Conservation (phyloP, 768 basidiomycete genomes). For the Tephrocybe sp. region DNA sequence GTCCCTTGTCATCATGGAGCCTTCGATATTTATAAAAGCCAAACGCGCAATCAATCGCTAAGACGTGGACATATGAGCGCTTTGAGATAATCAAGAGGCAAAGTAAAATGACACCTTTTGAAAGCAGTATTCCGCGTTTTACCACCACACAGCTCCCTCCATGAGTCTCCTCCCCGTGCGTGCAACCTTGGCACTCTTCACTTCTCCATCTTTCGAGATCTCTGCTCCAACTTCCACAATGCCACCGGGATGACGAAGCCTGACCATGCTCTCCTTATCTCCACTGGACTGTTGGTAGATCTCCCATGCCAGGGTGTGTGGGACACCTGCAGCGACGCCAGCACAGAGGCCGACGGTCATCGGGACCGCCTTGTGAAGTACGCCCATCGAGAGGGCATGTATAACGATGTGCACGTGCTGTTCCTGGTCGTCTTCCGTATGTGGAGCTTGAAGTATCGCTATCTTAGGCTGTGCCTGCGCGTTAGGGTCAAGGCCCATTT, state of each 20-base stretch:
- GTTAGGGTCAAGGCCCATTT: constrained; percentile 64
- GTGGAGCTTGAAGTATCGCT: constrained; percentile 48
- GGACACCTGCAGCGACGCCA: constrained; percentile 59
- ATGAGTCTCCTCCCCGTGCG: constrained; percentile 72
- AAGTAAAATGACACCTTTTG: constrained; percentile 3
- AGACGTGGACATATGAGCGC: not conserved
- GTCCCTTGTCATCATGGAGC: too few relatives aligned
- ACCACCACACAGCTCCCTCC: constrained; percentile 72
- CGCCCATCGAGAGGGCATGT: constrained; percentile 70
- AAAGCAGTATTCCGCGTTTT: constrained; percentile 12
- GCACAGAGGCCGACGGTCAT: constrained; percentile 74
- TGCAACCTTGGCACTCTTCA: constrained; percentile 61
- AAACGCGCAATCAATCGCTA: not conserved
- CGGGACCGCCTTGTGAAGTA: constrained; percentile 67
- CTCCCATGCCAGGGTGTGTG: constrained; percentile 56
- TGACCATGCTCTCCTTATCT: constrained; percentile 31
- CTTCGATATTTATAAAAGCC: too few relatives aligned
- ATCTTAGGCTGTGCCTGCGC: constrained; percentile 74
- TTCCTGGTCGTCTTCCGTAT: constrained; percentile 20
- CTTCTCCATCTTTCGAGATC: constrained; percentile 43
- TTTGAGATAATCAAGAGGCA: not conserved
- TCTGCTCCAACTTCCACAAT: constrained; percentile 66
- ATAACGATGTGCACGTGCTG: constrained; percentile 49
- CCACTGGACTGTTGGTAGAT: constrained; percentile 34
- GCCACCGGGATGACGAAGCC: constrained; percentile 67